Evolutionary conservation across 2,329 filamentous ascomycete species (phyloP).

Genomic region (Westerdykella sp.): DNA sequence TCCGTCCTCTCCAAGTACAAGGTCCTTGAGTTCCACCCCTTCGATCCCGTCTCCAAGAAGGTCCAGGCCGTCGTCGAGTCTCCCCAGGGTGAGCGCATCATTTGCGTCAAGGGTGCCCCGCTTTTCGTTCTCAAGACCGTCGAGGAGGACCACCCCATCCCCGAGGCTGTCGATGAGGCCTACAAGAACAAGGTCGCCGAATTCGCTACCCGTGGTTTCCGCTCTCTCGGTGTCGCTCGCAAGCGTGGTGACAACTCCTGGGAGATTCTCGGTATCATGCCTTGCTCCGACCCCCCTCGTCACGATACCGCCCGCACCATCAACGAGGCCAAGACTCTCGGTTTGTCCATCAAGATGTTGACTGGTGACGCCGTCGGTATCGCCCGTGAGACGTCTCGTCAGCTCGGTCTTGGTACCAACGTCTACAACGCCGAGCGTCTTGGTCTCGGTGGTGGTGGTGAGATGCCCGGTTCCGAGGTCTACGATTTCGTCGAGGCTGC

Average conservation of each 20-base stretch:
- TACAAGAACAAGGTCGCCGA: conserved; percentile 93
- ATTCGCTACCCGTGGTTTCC: conserved; percentile 88
- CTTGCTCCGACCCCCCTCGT: conserved; percentile 84
- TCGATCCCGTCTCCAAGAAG: conserved; percentile 92
- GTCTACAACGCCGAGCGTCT: conserved; percentile 91
- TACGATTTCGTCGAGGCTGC: conserved; percentile 95
- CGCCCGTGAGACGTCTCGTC: conserved; percentile 82
- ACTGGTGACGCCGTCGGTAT: conserved; percentile 93
- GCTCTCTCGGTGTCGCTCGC: conserved; percentile 86
- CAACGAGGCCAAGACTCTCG: conserved; percentile 79
- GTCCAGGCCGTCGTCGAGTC: conserved; percentile 78
- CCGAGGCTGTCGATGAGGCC: conserved; percentile 67
- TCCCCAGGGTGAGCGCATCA: conserved; percentile 74
- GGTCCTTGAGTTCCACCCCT: conserved; percentile 77
- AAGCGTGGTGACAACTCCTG: conserved; percentile 75
- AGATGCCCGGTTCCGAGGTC: conserved; percentile 89
- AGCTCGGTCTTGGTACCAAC: conserved; percentile 87
- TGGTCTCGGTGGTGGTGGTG: conserved; percentile 80
- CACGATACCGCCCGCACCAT: conserved; percentile 87
- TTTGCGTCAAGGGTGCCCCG: conserved; percentile 86
- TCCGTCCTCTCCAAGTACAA: conserved; percentile 74
- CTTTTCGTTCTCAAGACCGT: conserved; percentile 83
- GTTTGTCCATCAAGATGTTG: conserved; percentile 92
- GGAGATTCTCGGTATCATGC: conserved; percentile 94
- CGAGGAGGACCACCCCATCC: conserved; percentile 75